Base-by-base conservation (phyloP, 345 rosid genomes). In the Salix caprea region DNA sequence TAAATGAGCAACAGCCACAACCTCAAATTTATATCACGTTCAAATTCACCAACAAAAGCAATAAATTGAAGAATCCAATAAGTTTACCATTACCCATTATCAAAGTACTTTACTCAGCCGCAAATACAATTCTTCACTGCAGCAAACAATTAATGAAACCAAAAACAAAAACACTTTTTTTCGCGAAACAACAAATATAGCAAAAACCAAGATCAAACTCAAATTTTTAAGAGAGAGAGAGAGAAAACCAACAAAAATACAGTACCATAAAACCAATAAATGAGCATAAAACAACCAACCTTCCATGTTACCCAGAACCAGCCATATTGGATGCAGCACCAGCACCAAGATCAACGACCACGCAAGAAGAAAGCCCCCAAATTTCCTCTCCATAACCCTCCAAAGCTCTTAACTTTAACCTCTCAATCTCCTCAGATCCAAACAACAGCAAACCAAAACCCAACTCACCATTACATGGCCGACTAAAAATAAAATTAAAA, bases 231-330 rank as follows among this genome's bases (percentile, higher is more conserved):
- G 37, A 36, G 37, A 36, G 36, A 76, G 18, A 77, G 48, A 54
- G 11, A 66, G 24, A 66, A 28, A 26, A 28, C 10, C 28, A 66
- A 23, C 24, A 42, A 30, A 28, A 46, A 48, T 14, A 23, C 24
- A 66, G 56, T 18, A 26, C 69, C 65, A 1, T 24, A 21, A 21
- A 73, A 73, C 46, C 32, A 65, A 48, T 42, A 74, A 75, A 67
- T n/a, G 40, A 46, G 66, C 46, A 34, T 36, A 67, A 75, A 58
- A 42, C 67, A 50, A 80, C 76, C n/a, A 44, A 94, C 98, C 98
- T 90, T 94, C 98, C 92, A 89, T 83, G 81, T 94, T 94, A 74
- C 93, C 90, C 79, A 75, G 83, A 28, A 84, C 86, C 81, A 81
- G 78, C 87, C 90, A 88, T 39, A 86, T 77, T 28, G 92, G 84